Evolutionary conservation across 1,284 basidiomycete genomes (phyloP), one percentile per base, ranked within the genome.

Genomic region (Pseudozyma hubeiensis): DNA sequence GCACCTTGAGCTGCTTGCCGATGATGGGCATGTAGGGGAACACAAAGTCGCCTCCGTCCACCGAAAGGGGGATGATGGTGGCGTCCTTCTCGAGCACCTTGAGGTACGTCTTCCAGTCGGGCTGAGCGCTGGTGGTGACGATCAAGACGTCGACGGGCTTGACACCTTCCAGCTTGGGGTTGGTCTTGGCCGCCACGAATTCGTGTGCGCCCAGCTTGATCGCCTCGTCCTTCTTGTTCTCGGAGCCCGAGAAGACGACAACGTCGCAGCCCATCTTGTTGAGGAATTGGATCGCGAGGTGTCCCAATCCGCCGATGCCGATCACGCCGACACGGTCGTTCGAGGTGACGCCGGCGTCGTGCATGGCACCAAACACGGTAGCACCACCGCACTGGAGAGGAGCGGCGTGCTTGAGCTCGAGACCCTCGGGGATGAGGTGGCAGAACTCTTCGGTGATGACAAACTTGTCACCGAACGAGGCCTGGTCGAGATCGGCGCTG

Each of bases 21-120:
- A 83, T n/a, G 34, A 82, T 72, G 33, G 62, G 53, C 59, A 66
- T 62, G 77, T 82, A 81, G n/a, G 81, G 79, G 45, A 74, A 63
- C 14, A 39, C 53, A 47, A 65, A 65, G 53, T 71, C 67, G 30
- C 63, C 57, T 4, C 9, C 30, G 41, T 73, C 73, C 10, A 82
- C 78, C 4, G 66, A 75, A 31, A 83, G 77, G 7, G 81, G 79
- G 37, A 83, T 69, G 48, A 83, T 64, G 47, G 60, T 76, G 29
- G 70, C 81, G 33, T 76, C 60, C 43, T 65, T 70, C 19, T 73
- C 64, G 39, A 83, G 57, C n/a, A 78, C 66, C 5, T 63, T 64
- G 61, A 80, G 66, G 73, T 76, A 82, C 10, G 54, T 52, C 41
- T 72, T 60, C 81, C 81, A 83, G 52, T 81, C 78, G 9, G 76